Percentiles rank a stretch among this genome's conserved stretches.
phyloP scores from a whole-genome alignment of 2,329 filamentous ascomycete genomes.

The Microcyclosporella mali region DNA sequence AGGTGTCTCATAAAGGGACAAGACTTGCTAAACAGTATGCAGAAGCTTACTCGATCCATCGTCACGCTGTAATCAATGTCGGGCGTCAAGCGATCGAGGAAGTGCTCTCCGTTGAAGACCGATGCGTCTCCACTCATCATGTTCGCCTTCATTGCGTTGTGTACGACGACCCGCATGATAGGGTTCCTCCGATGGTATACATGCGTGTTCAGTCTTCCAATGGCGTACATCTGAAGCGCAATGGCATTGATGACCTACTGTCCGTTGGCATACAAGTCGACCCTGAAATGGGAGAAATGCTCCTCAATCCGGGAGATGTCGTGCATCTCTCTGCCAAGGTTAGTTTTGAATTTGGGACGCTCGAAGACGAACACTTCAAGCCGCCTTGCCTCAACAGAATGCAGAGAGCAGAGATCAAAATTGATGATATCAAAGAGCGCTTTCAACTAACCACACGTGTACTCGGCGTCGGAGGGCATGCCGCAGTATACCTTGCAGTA shows the following conservation, averaged over 20 bases:
- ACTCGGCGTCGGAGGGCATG: slow-evolving; percentile 51
- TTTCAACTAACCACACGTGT: slow-evolving; percentile 47
- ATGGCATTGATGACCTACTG: slow-evolving; percentile 23
- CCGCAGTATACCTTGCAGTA: slow-evolving; percentile 50
- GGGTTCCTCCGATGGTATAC: slow-evolving; percentile 43
- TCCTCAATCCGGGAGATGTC: slow-evolving; percentile 41
- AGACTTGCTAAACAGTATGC: slow-evolving; percentile 1
- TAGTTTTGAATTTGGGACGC: slow-evolving; percentile 23
- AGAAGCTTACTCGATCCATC: slow-evolving; percentile 1
- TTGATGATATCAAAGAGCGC: slow-evolving; percentile 43
- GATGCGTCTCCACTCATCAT: slow-evolving; percentile 42
- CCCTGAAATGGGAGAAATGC: slow-evolving; percentile 31
- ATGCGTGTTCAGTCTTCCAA: slow-evolving; percentile 42
- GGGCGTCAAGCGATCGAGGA: slow-evolving; percentile 25
- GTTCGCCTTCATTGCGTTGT: slow-evolving; percentile 42
- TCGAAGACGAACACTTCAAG: background rate
- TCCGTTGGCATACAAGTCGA: slow-evolving; percentile 22
- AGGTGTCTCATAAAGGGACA: background rate
- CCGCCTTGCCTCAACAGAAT: slow-evolving; percentile 3
- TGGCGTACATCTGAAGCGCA: slow-evolving; percentile 34
- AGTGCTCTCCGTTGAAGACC: slow-evolving; percentile 23
- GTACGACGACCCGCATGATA: slow-evolving; percentile 33
- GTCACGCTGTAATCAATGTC: slow-evolving; percentile 25
- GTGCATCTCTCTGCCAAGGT: slow-evolving; percentile 31
- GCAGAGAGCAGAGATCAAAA: slow-evolving; percentile 17